Conservation (phyloP, 2,329 filamentous ascomycete genomes). For the Nothophoma quercina region DNA sequence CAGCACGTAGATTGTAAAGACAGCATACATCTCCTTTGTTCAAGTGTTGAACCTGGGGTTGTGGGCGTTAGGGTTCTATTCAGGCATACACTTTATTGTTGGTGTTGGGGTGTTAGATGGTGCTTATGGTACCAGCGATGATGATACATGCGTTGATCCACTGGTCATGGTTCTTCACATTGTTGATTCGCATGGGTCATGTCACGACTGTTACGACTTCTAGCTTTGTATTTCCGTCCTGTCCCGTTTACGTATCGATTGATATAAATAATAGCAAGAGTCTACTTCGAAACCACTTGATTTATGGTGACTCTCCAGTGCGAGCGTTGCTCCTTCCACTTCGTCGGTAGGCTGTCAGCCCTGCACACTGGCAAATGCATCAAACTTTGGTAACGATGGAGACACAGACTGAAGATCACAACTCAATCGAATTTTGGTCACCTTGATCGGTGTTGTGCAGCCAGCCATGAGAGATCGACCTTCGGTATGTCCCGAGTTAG, state of each 20-base stretch:
- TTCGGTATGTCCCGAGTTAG: neutral
- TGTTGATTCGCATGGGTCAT: constrained; percentile 8
- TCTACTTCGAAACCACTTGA: constrained; percentile 16
- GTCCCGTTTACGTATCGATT: too few species aligned
- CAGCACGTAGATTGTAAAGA: constrained; percentile 25
- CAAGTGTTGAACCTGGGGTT: constrained; percentile 44
- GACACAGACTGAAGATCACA: neutral
- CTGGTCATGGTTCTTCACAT: constrained; percentile 5
- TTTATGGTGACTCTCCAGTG: neutral
- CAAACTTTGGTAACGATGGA: neutral
- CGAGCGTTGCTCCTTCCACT: neutral
- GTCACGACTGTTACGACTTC: constrained; percentile 8
- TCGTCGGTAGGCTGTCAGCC: neutral
- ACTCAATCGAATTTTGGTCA: neutral
- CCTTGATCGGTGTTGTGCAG: constrained; percentile 3
- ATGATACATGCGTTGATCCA: constrained; percentile 7
- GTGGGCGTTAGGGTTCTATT: constrained; percentile 33
- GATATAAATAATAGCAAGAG: constrained; percentile 22
- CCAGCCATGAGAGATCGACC: neutral
- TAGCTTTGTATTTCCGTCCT: constrained; percentile 11
- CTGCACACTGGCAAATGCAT: neutral
- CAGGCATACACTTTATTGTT: constrained; percentile 14
- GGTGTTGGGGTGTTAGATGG: constrained; percentile 19
- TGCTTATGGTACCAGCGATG: too few species aligned
- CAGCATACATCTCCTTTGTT: constrained; percentile 45